Base-by-base conservation (phyloP, 73 alveolate genomes). In the Blepharisma japonicum region DNA sequence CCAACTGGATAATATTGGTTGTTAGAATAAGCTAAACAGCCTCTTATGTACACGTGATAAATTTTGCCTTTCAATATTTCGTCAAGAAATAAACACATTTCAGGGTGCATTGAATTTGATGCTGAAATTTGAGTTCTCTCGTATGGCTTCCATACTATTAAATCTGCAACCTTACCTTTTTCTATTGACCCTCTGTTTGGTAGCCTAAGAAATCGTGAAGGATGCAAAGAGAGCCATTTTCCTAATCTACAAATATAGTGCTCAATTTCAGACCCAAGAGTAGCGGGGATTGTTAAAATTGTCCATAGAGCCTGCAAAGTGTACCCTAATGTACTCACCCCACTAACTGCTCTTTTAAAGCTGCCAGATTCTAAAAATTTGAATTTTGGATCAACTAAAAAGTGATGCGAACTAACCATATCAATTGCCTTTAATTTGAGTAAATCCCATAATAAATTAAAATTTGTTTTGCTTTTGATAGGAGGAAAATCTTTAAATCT, bases 221-320 rank as follows among this genome's bases (percentile, higher is more conserved):
- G 67, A 53, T 53, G 23, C 23, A 53, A 20, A 0, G 27, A 14
- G 23, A 53, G 67, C 67, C 67, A 53, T 53, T 53, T 53, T 14
- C 27, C 67, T 20, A 53, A 20, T 53, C 67, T 53, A 14, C n/a
- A 11, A 14, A 53, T 0, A 53, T 53, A 53, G 4, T 53, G 67
- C 23, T 53, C 67, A 14, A 53, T 14, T 53, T 53, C 27, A 14
- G 67, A 11, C n/a, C 23, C 27, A 53, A 11, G n/a, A 14, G 67
- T 14, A 4, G 23, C 67, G 4, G 67, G 67, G 4, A 11, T 20
- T 14, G n/a, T 53, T 2, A 53, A 20, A 14, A 20, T 53, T 1
- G 67, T 53, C 67, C 67, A 53, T 14, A 53, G 27, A 14, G 67
- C 67, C 23, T 53, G 67, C 23, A 53, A 53, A 53, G 27, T 53